These are phyloP conservation scores for Aureobasidium vineae DNA, from an alignment of 2,329 filamentous ascomycete species.

Conservation along the genomic window DNA sequence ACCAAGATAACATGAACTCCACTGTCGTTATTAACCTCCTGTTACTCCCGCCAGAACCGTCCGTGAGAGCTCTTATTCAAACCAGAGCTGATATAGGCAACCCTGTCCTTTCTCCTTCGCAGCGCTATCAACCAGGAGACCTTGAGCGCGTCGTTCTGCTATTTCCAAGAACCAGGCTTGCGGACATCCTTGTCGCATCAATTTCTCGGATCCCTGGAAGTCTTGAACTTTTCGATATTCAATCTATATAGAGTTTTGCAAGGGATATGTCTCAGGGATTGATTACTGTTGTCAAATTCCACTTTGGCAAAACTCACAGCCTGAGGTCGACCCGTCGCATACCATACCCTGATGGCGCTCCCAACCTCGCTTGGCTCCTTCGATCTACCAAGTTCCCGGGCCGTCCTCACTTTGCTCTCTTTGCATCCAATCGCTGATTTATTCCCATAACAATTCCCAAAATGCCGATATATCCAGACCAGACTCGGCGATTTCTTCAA, in stretches of 20 bases:
- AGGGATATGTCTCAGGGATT: neutral
- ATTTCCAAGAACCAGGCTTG: neutral
- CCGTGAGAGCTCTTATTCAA: too few species aligned
- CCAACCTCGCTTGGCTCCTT: neutral
- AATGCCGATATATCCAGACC: neutral
- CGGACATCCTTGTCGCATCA: neutral
- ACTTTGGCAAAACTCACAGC: neutral
- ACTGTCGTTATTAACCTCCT: too few species aligned
- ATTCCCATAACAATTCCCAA: neutral
- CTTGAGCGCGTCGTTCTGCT: neutral
- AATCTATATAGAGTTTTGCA: slow-evolving; percentile 9
- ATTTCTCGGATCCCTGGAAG: neutral
- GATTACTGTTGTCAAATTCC: neutral
- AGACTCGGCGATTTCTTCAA: neutral
- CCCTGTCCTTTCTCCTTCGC: neutral
- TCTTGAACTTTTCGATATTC: neutral
- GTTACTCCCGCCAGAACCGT: too few species aligned
- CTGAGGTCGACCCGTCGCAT: neutral
- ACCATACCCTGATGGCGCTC: neutral
- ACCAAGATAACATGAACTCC: too few species aligned
- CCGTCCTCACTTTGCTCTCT: neutral
- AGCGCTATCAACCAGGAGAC: neutral
- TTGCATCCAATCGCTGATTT: neutral
- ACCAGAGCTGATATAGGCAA: neutral
- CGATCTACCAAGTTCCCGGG: neutral